Percentiles rank a stretch among this genome's conserved stretches.
phyloP scores from a whole-genome alignment of 495 filamentous ascomycete species.

The Tuber microsphaerosporum region DNA sequence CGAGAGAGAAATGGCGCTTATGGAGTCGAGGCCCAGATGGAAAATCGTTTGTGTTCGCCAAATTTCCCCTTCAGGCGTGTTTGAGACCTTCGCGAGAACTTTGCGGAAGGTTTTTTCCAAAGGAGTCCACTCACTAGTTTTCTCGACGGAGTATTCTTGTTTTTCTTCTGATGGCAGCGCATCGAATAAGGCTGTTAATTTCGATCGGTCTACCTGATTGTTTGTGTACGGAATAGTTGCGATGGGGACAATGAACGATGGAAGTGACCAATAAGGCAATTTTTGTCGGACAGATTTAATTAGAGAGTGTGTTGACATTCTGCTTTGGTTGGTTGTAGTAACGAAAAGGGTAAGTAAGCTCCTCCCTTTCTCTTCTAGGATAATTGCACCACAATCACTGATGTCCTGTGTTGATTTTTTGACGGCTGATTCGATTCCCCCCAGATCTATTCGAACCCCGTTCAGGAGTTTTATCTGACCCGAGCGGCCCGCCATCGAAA shows the following conservation, averaged over 20 bases:
- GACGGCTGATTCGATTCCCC: conserved; percentile 20
- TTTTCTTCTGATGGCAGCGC: conserved; percentile 13
- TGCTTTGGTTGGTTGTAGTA: conserved; percentile 3
- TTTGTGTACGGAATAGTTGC: conserved; percentile 15
- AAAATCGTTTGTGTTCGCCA: conserved; percentile 62
- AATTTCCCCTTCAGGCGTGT: conserved; percentile 56
- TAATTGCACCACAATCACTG: conserved; percentile 21
- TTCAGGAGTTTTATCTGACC: conserved; percentile 19
- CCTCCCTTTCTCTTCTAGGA: conserved; percentile 19
- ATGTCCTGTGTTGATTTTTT: conserved; percentile 9
- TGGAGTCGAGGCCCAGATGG: conserved; percentile 81
- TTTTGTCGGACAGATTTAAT: conserved; percentile 14
- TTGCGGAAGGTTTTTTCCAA: conserved; percentile 52
- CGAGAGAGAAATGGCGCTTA: conserved; percentile 71
- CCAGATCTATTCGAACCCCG: conserved; percentile 33
- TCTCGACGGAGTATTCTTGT: conserved; percentile 16
- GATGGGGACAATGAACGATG: conserved; percentile 30
- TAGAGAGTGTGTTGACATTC: background rate
- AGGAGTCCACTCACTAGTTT: conserved; percentile 42
- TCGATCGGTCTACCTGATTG: conserved; percentile 15
- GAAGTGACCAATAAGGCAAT: conserved; percentile 36
- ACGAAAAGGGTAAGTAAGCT: conserved; percentile 26
- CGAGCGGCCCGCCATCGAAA: conserved; percentile 9
- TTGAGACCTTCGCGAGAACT: conserved; percentile 59
- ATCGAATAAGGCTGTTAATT: conserved; percentile 24